A percentile compares a stretch with the other conserved stretches of the same genome.
phyloP scores from a whole-genome alignment of 805 yeast species.

The Saccharomycopsis oosterbeekiorum region DNA sequence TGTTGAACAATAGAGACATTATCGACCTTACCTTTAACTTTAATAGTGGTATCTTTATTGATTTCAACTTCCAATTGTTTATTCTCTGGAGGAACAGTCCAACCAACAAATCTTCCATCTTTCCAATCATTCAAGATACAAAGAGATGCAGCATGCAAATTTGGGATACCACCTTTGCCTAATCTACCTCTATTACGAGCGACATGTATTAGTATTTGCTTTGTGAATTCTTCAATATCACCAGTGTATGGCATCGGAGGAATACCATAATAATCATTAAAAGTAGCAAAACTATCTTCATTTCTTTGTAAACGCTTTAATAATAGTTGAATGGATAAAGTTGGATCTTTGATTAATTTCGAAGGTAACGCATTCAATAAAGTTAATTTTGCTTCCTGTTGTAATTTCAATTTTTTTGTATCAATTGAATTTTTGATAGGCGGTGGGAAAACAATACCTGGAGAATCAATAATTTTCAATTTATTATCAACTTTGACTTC shows the following conservation, averaged over 20 bases:
- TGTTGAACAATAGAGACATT: slow-evolving; percentile 72
- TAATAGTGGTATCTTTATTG: slow-evolving; percentile 36
- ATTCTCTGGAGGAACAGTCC: slow-evolving; percentile 59
- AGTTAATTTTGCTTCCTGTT: slow-evolving; percentile 82
- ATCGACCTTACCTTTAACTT: slow-evolving; percentile 35
- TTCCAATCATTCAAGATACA: slow-evolving; percentile 90
- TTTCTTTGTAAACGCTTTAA: slow-evolving; percentile 68
- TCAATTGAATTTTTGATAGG: not conserved
- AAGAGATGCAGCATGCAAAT: slow-evolving; percentile 74
- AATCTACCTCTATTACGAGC: slow-evolving; percentile 90
- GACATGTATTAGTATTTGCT: slow-evolving; percentile 81
- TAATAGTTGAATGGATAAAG: slow-evolving; percentile 67
- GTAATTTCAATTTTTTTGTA: slow-evolving; percentile 38
- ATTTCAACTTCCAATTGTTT: slow-evolving; percentile 17
- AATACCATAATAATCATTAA: slow-evolving; percentile 61
- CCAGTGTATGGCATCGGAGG: slow-evolving; percentile 56
- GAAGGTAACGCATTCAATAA: slow-evolving; percentile 85
- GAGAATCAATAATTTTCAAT: slow-evolving; percentile 83
- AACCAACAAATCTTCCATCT: slow-evolving; percentile 88
- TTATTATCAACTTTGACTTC: slow-evolving; percentile 89
- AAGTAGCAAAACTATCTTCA: slow-evolving; percentile 52
- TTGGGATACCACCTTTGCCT: slow-evolving; percentile 89
- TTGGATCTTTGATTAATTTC: slow-evolving; percentile 74
- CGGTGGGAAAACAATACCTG: slow-evolving; percentile 98
- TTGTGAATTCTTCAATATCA: slow-evolving; percentile 68